Percentiles rank a stretch among this genome's conserved stretches.
phyloP scores from a whole-genome alignment of 2,329 filamentous ascomycete genomes.

The Penicillium concentricum region DNA sequence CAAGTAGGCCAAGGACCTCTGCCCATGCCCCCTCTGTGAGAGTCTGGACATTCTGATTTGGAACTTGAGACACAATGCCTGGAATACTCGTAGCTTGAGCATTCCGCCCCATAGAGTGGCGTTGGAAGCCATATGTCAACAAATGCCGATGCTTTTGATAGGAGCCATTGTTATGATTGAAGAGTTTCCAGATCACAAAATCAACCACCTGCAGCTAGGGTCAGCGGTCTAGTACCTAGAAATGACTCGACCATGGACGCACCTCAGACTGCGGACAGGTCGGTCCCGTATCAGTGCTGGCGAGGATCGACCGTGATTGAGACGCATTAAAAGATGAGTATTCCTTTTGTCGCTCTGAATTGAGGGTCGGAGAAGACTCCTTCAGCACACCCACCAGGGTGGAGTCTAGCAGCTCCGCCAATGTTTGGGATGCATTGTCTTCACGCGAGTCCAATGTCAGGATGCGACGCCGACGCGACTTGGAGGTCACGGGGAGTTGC shows the following conservation, averaged over 20 bases:
- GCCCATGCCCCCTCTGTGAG: slow-evolving; percentile 75
- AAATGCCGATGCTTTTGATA: slow-evolving; percentile 66
- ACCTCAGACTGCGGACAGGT: slow-evolving; percentile 65
- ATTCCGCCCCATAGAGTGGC: slow-evolving; percentile 31
- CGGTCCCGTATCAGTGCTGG: slow-evolving; percentile 38
- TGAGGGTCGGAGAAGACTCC: slow-evolving; percentile 29
- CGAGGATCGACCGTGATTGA: slow-evolving; percentile 43
- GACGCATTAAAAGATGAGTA: slow-evolving; percentile 64
- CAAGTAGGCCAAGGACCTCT: slow-evolving; percentile 70
- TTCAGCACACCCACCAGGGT: slow-evolving; percentile 62
- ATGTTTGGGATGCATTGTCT: slow-evolving; percentile 5
- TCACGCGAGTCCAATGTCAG: slow-evolving; percentile 25
- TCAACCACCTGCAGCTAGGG: slow-evolving; percentile 63
- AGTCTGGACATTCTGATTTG: slow-evolving; percentile 67
- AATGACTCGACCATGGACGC: slow-evolving; percentile 24
- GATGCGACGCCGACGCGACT: slow-evolving; percentile 49
- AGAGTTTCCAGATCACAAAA: slow-evolving; percentile 74
- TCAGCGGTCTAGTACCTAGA: slow-evolving; percentile 7
- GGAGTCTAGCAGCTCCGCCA: slow-evolving; percentile 65
- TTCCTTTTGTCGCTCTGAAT: slow-evolving; percentile 50
- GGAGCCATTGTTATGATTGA: slow-evolving; percentile 54
- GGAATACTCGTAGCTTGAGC: slow-evolving; percentile 55
- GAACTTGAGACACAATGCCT: slow-evolving; percentile 62
- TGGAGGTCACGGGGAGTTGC: slow-evolving; percentile 66
- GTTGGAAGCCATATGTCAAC: slow-evolving; percentile 79